These are phyloP conservation scores for Macrophomina pseudophaseolina DNA, from an alignment of 2,329 filamentous ascomycete species.

Conservation along the genomic window DNA sequence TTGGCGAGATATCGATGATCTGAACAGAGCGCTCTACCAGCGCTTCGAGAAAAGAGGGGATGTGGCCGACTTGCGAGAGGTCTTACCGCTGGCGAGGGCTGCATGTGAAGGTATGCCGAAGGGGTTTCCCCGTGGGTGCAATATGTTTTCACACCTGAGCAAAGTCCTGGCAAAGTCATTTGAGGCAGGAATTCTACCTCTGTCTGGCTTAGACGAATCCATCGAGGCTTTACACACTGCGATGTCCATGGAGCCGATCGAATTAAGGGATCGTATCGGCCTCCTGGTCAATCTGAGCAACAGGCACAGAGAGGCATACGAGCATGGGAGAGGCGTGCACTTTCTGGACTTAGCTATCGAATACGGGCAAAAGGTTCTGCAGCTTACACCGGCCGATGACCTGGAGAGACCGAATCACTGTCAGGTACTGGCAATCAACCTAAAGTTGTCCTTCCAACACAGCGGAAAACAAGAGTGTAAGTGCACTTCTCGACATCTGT, in stretches of 20 bases:
- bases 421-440: not conserved
- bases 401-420: not conserved
- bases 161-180: not conserved
- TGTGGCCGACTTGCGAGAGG: not conserved
- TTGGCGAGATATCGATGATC: not conserved
- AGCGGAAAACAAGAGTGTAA: not conserved
- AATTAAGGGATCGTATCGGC: not conserved
- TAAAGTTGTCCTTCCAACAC: not conserved
- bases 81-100: not conserved
- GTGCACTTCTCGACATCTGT: not conserved
- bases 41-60: not conserved
- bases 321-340: not conserved
- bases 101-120: not conserved
- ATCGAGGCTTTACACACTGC: not conserved
- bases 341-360: not conserved
- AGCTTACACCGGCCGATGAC: not conserved
- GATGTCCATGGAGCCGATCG: not conserved
- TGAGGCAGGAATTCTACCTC: not conserved
- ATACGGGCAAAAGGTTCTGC: not conserved
- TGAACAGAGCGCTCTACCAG: not conserved
- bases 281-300: not conserved
- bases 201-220: constrained; percentile 1
- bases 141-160: not conserved
- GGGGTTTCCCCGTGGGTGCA: not conserved
- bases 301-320: not conserved